These are phyloP conservation scores for Ceratorhiza oryzae-sativae DNA, from an alignment of 1,284 basidiomycete species.

Conservation along the genomic window DNA sequence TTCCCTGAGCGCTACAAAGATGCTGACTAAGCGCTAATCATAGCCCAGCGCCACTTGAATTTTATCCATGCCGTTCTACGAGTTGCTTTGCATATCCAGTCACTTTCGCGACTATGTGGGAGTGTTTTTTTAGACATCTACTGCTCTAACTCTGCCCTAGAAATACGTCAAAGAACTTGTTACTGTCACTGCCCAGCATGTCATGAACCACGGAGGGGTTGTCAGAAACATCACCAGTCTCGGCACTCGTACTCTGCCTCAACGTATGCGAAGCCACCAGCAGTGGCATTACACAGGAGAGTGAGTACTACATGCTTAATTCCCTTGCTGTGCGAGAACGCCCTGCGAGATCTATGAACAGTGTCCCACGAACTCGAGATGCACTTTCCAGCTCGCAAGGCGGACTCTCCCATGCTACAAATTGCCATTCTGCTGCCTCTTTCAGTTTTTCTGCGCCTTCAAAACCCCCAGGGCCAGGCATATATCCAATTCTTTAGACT, in stretches of 20 bases:
- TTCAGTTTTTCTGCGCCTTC: too few species aligned
- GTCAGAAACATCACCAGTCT: conserved; percentile 79
- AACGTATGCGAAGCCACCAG: conserved; percentile 76
- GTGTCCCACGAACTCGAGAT: too few species aligned
- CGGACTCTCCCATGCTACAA: too few species aligned
- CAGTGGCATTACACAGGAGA: conserved; percentile 72
- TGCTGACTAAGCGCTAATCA: neutral
- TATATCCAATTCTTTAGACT: conserved; percentile 7
- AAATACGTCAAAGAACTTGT: conserved; percentile 80
- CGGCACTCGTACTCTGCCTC: conserved; percentile 77
- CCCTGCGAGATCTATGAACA: too few species aligned
- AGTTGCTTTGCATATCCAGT: conserved; percentile 77
- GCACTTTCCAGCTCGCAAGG: too few species aligned
- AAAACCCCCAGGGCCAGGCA: neutral
- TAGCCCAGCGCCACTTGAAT: neutral
- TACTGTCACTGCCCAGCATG: conserved; percentile 71
- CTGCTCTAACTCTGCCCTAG: conserved; percentile 52
- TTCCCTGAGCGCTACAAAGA: conserved; percentile 16
- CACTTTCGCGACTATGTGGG: conserved; percentile 75
- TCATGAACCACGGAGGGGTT: conserved; percentile 80
- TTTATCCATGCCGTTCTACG: conserved; percentile 75
- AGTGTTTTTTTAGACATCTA: conserved; percentile 26
- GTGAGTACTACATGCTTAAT: conserved; percentile 56
- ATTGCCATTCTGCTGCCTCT: too few species aligned
- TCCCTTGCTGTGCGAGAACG: too few species aligned